Evolutionary conservation across 179 eudicot species (phyloP), one percentile per base, ranked within the genome.

Genomic region (Amaranthus tricolor): DNA sequence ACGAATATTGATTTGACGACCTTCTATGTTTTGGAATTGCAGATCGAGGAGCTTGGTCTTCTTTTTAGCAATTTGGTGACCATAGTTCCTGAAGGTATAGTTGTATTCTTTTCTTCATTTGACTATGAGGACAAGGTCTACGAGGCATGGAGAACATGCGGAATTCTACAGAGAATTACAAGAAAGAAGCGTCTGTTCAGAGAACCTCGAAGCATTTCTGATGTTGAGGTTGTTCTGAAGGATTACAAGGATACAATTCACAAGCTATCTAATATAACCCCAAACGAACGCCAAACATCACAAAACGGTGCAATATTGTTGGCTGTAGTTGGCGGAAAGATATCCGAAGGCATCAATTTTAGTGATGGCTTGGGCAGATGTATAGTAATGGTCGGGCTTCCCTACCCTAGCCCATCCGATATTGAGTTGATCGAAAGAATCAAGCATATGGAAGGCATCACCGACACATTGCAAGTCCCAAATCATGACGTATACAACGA

Each of bases 301-400:
- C 89, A 80, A 78, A 90, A 74, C 66, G 98, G 98, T 52, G 96
- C 96, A 62, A 73, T 94, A 49, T 81, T 94, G 70, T 72, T 94
- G 68, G 98, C 98, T 77, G 93, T 94, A 47, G 98, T 94, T 59
- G 98, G 98, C 68, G 98, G 97, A 40, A 94, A 94, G 85, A 83
- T 94, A 82, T 94, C 97, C 51, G 97, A 94, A 88, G 97, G 97
- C 66, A 94, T 94, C 77, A 94, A 94, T 76, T 94, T 94, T 69
- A 92, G 98, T 70, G 98, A 94, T 73, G 98, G 95, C 57, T 86
- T 91, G 90, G 96, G 98, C 56, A 85, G 98, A 75, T 94, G 98
- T 80, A 86, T 94, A 68, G 86, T 93, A 62, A 91, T 95, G 97
- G 98, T 91, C 50, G 99, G 99, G 65, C 88, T 95, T 73, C 99